Conservation (phyloP, 2,329 filamentous ascomycete species). For the Xylariaceae sp. region DNA sequence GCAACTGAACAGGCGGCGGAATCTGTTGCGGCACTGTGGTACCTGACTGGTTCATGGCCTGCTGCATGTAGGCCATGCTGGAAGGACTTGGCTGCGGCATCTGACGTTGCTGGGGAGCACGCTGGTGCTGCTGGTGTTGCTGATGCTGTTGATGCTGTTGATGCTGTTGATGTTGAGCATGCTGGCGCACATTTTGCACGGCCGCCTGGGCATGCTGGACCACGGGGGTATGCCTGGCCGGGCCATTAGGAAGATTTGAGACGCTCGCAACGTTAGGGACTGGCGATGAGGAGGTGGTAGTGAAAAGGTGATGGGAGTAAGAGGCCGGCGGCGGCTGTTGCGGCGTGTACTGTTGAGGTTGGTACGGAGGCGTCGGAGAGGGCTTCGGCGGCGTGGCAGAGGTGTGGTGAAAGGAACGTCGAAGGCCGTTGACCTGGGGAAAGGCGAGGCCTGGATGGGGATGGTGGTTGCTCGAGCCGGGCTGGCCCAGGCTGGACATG, state of each 20-base stretch:
- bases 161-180: constrained; percentile 18
- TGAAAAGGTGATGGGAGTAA: constrained; percentile 53
- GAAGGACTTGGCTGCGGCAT: constrained; percentile 30
- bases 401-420: constrained; percentile 41
- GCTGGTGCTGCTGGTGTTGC: constrained; percentile 26
- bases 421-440: constrained; percentile 44
- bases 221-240: constrained; percentile 43
- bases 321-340: constrained; percentile 46
- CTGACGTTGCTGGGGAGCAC: constrained; percentile 31
- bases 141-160: not conserved
- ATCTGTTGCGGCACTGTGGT: constrained; percentile 26
- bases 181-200: constrained; percentile 29
- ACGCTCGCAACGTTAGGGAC: constrained; percentile 46
- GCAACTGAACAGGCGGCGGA: constrained; percentile 26
- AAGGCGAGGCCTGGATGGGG: constrained; percentile 52
- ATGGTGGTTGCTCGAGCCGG: constrained; percentile 41
- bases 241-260: constrained; percentile 46
- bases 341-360: constrained; percentile 49
- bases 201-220: constrained; percentile 38
- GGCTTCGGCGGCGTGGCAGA: constrained; percentile 52
- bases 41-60: constrained; percentile 31
- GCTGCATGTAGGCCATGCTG: constrained; percentile 30
- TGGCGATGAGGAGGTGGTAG: constrained; percentile 43
- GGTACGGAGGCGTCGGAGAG: constrained; percentile 52
- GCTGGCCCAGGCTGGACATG: constrained; percentile 49